These are phyloP conservation scores for Mycena galopus DNA, from an alignment of 768 basidiomycete genomes.

Conservation along the genomic window DNA sequence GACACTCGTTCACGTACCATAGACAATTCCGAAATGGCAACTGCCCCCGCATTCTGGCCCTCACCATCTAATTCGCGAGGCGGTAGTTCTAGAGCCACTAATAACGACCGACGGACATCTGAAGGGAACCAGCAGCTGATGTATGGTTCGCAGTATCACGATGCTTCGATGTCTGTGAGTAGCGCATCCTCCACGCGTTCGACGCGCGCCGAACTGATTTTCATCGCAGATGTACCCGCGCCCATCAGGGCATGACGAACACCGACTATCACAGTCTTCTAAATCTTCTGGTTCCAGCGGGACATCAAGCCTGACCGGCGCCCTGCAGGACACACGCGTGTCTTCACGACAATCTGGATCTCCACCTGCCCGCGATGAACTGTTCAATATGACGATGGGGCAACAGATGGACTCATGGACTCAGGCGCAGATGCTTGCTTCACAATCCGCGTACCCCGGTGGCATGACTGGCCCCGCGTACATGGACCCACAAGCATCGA, in stretches of 20 bases:
- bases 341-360: conserved; percentile 43
- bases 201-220: background rate
- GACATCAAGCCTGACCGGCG: conserved; percentile 70
- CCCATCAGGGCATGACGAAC: conserved; percentile 42
- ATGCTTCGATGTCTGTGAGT: conserved; percentile 53
- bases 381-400: conserved; percentile 35
- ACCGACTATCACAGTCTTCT: conserved; percentile 51
- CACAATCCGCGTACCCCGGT: conserved; percentile 24
- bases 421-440: conserved; percentile 23
- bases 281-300: conserved; percentile 59
- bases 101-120: conserved; percentile 50
- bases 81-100: conserved; percentile 46
- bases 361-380: conserved; percentile 35
- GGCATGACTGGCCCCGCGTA: conserved; percentile 11
- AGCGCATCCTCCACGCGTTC: conserved; percentile 29
- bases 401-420: conserved; percentile 23
- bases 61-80: conserved; percentile 45
- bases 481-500: conserved; percentile 34
- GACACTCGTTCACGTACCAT: conserved; percentile 45
- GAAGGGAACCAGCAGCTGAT: conserved; percentile 52
- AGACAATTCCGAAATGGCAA: conserved; percentile 54
- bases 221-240: conserved; percentile 47
- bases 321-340: conserved; percentile 68
- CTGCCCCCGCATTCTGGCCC: conserved; percentile 48
- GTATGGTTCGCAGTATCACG: conserved; percentile 28